phyloP scores from a whole-genome alignment of 805 yeast genomes.

The Vanderwaltozyma yarrowii region DNA sequence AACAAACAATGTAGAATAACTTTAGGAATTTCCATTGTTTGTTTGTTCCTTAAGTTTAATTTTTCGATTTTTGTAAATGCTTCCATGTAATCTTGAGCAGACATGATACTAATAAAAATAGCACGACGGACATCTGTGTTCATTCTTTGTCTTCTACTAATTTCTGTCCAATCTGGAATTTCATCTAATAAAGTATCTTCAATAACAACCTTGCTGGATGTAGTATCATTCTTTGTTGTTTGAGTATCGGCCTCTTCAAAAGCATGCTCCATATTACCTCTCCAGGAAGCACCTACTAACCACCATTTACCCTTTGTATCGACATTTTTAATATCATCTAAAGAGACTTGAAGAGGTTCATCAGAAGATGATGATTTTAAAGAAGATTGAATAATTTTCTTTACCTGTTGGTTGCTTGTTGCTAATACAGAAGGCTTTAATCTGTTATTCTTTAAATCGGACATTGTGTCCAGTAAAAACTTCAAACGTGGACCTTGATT shows the following conservation, averaged over 20 bases:
- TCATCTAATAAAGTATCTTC: conserved; percentile 54
- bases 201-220: conserved; percentile 29
- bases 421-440: conserved; percentile 36
- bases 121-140: conserved; percentile 94
- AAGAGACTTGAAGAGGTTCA: conserved; percentile 76
- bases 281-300: conserved; percentile 98
- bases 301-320: conserved; percentile 95
- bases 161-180: conserved; percentile 78
- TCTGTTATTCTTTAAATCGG: conserved; percentile 80
- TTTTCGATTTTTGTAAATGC: conserved; percentile 77
- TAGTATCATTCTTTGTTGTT: conserved; percentile 12
- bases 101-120: conserved; percentile 87
- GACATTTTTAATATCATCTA: conserved; percentile 64
- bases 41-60: conserved; percentile 63
- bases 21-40: conserved; percentile 78
- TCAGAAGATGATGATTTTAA: conserved; percentile 28
- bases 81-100: conserved; percentile 85
- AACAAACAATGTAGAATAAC: conserved; percentile 80
- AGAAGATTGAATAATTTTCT: conserved; percentile 43
- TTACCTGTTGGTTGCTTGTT: conserved; percentile 26
- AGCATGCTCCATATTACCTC: conserved; percentile 41
- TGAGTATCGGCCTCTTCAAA: conserved; percentile 18
- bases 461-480: conserved; percentile 75
- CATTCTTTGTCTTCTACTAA: conserved; percentile 83
- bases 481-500: conserved; percentile 63